Evolutionary conservation across 2,329 filamentous ascomycete species (phyloP).

Genomic region (Claviceps sp.): DNA sequence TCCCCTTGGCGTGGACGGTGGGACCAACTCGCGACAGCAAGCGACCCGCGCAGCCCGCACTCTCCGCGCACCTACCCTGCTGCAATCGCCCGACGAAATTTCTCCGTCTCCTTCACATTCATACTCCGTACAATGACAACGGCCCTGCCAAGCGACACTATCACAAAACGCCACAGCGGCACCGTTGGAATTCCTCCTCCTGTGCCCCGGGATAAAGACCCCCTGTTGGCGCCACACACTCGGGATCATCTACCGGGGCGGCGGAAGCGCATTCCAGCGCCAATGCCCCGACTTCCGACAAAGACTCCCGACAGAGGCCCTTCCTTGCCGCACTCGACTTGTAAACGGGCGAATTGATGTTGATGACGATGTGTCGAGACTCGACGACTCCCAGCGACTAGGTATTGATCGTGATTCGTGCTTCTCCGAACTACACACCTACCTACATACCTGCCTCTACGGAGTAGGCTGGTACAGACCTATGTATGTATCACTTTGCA

Average conservation of each 20-base stretch:
- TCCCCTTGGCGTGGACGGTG: no score
- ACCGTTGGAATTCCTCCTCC: not conserved
- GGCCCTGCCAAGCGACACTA: no score
- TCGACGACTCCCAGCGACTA: not conserved
- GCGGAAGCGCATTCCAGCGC: not conserved
- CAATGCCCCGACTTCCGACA: not conserved
- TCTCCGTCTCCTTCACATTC: no score
- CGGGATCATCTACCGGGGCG: not conserved
- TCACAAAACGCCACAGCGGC: not conserved
- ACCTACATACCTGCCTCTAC: no score
- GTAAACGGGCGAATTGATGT: not conserved
- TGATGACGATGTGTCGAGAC: not conserved
- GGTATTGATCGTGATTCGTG: not conserved
- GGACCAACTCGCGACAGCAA: no score
- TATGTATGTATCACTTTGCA: no score
- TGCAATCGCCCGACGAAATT: no score
- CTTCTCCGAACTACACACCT: not conserved
- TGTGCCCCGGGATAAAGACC: not conserved
- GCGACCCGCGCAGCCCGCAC: not conserved
- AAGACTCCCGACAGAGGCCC: not conserved
- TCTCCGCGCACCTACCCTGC: not conserved
- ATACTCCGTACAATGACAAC: no score
- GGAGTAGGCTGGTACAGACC: no score
- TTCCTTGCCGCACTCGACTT: not conserved
- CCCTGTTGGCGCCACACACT: not conserved